Evolutionary conservation across 2,329 filamentous ascomycete genomes (phyloP).

Genomic region (Beauveria sp.): DNA sequence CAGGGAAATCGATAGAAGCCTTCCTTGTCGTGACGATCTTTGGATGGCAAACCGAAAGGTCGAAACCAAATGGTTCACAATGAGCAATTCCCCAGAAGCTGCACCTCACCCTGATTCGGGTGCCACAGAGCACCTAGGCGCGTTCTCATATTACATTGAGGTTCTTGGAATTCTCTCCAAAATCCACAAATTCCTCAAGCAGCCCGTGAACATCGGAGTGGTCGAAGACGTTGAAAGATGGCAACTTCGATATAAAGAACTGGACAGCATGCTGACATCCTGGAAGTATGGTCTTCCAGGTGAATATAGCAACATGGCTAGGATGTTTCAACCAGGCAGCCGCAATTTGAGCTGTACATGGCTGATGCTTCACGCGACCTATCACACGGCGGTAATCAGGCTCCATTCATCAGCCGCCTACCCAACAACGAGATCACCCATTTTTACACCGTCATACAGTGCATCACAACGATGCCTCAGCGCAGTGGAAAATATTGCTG

Average conservation of each 20-base stretch:
- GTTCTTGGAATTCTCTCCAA: constrained; percentile 79
- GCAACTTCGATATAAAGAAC: constrained; percentile 79
- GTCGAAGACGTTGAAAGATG: constrained; percentile 80
- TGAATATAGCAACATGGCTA: constrained; percentile 78
- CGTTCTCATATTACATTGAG: constrained; percentile 86
- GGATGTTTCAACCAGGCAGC: constrained; percentile 62
- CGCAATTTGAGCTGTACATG: constrained; percentile 72
- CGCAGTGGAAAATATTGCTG: constrained; percentile 76
- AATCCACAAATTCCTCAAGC: constrained; percentile 82
- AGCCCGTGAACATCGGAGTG: constrained; percentile 80
- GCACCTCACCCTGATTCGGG: constrained; percentile 55
- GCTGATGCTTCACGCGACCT: constrained; percentile 88
- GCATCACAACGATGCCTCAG: constrained; percentile 76
- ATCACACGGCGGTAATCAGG: constrained; percentile 82
- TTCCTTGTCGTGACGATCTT: constrained; percentile 81
- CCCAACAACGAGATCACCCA: constrained; percentile 77
- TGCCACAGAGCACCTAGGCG: constrained; percentile 72
- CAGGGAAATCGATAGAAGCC: constrained; percentile 77
- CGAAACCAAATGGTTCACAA: constrained; percentile 74
- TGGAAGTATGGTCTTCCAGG: constrained; percentile 80
- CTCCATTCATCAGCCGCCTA: constrained; percentile 90
- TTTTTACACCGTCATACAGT: constrained; percentile 83
- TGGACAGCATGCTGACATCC: constrained; percentile 69
- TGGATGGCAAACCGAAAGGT: constrained; percentile 79
- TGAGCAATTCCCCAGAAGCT: constrained; percentile 35